Conservation (phyloP, 208 protist genomes). For the Leishmania gerbilli region DNA sequence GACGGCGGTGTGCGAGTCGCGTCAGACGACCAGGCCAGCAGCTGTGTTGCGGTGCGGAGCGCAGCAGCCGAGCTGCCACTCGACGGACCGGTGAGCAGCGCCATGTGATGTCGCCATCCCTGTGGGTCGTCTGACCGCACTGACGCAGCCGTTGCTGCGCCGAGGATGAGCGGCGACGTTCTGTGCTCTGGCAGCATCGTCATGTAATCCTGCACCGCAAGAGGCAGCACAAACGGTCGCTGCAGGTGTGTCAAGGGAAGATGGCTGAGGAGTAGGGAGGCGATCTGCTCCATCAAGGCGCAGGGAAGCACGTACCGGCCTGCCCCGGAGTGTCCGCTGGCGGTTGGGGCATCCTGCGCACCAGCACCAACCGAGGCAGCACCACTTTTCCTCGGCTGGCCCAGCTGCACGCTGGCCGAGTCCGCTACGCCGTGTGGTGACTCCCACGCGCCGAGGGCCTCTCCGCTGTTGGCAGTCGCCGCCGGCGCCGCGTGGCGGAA, state of each 20-base stretch:
- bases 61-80: slow-evolving; percentile 1
- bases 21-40: slow-evolving; percentile 10
- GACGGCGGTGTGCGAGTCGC: slow-evolving; percentile 30
- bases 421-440: neutral
- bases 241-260: slow-evolving; percentile 64
- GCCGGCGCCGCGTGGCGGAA: slow-evolving; percentile 32
- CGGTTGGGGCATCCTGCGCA: neutral
- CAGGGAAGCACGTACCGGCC: slow-evolving; percentile 35
- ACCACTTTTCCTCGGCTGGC: neutral
- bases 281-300: slow-evolving; percentile 70
- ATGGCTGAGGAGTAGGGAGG: slow-evolving; percentile 58
- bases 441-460: neutral
- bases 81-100: slow-evolving; percentile 8
- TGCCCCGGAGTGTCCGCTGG: neutral
- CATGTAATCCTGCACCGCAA: slow-evolving; percentile 62
- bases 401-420: neutral
- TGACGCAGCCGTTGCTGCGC: slow-evolving; percentile 22
- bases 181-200: slow-evolving; percentile 70
- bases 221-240: slow-evolving; percentile 68
- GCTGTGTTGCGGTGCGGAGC: slow-evolving; percentile 13
- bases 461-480: neutral
- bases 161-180: slow-evolving; percentile 12
- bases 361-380: neutral
- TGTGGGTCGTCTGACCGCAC: slow-evolving; percentile 14
- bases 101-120: slow-evolving; percentile 4